Evolutionary conservation across 2,329 filamentous ascomycete species (phyloP), one percentile per base, ranked within the genome.

Genomic region (Lecanosticta acicola): DNA sequence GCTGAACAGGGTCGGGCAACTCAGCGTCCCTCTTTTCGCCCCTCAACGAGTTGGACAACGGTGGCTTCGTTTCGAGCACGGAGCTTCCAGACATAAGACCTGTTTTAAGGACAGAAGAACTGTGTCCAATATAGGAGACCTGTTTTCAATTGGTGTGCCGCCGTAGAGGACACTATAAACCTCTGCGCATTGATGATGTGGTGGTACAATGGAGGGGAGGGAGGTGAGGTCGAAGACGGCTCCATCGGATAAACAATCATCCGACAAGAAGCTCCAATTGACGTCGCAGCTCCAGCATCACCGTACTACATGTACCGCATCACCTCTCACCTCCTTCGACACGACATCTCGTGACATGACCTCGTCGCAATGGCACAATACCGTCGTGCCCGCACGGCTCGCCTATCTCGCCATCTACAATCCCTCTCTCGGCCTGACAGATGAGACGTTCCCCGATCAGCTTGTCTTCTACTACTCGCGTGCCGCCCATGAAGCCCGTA

Each of bases 361-460:
- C 54, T 47, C 54, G 50, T 39, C 54, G 43, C 40, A 39, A 53
- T 57, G 54, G 54, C 53, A 50, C 37, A 51, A 29, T 40, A 37
- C 34, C 40, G 56, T 65, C 42, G 58, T 62, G 44, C 90, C 93
- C 35, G 91, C 91, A 29, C 87, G 87, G 63, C 79, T 97, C 21
- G 85, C 87, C 59, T 97, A 93, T 66, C 78, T 98, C 37, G 83
- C 91, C 65, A 94, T 98, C 65, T 98, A 94, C 75, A 97, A 94
- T 66, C 93, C 94, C 26, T 81, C 84, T 4, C 77, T 94, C 36
- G 84, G 85, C 59, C 75, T 64, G 29, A 79, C 77, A 65, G 85
- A 89, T 64, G 84, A 88, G 62, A 85, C 82, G 2, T 71, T 90
- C 53, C 73, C 78, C 41, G 77, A 91, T 58, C 87, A 98, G 69